Evolutionary conservation across 2,329 filamentous ascomycete species (phyloP), one percentile per base, ranked within the genome.

Genomic region (Westerdykella aurantiaca): DNA sequence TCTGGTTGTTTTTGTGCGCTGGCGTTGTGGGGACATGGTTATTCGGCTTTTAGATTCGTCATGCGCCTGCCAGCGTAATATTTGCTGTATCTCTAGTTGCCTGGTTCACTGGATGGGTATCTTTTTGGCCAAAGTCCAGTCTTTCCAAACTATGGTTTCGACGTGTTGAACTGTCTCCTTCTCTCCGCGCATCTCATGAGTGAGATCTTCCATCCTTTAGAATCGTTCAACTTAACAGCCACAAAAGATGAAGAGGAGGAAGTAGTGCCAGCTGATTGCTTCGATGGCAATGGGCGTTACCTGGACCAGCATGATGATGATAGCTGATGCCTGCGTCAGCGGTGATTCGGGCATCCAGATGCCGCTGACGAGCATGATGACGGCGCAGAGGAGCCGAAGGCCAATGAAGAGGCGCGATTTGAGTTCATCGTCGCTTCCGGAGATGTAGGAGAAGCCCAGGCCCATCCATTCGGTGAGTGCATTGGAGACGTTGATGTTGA

Each of bases 231-330:
- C 31, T 14, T 33, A 21, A 21, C 18, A 3, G 18, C 18, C 6
- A 21, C 18, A 21, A 6, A 21, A 21, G 18, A 21, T 38, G 31
- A 46, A 46, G 21, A 46, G 29, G 4, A 43, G 17, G 21, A 43
- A 46, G 35, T 43, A 46, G 18, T 35, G 21, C 40, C 41, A 46
- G 13, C n/a, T 14, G 31, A 47, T 45, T 5, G 5, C n/a, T 21
- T 47, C 45, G 23, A 47, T 12, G 11, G 45, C 45, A 31, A 44
- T 37, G 10, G 45, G 42, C 6, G 45, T 44, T 11, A 47, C 34
- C 31, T 49, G 46, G 3, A 44, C 31, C 29, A 46, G 29, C 14
- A 41, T 21, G 34, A 48, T 35, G 13, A 5, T 37, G 23, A 43
- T 37, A 18, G 18, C 17, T 6, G 10, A 38, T 21, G 23, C 18